phyloP scores from a whole-genome alignment of 179 eudicot species.

The Beta corolliflora region DNA sequence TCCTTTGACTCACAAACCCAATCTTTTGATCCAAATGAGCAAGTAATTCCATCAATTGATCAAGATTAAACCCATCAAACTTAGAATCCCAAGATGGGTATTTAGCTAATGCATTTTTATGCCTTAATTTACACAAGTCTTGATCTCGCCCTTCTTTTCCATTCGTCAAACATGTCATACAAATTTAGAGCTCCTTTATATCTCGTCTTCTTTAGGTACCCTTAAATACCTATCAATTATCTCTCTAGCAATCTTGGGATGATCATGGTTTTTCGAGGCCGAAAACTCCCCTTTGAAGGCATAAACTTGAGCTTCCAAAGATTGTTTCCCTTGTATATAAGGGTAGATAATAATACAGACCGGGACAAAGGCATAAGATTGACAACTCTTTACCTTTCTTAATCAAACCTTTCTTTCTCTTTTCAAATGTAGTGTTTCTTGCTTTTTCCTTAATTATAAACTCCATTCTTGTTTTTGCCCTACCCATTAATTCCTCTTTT shows the following conservation, averaged over 20 bases:
- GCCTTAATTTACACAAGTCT: conserved; percentile 25
- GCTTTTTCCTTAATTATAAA: conserved; percentile 46
- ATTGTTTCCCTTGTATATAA: conserved; percentile 17
- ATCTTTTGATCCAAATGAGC: conserved; percentile 32
- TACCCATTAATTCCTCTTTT: conserved; percentile 27
- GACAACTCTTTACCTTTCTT: conserved; percentile 57
- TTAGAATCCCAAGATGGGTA: conserved; percentile 21
- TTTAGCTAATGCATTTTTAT: conserved; percentile 22
- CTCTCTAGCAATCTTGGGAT: conserved; percentile 6
- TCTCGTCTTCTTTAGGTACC: conserved; percentile 24
- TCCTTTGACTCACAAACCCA: conserved; percentile 20
- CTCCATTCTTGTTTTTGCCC: conserved; percentile 52
- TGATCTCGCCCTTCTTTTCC: conserved; percentile 27
- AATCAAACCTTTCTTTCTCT: conserved; percentile 49
- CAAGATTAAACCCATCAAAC: conserved; percentile 19
- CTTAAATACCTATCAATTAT: conserved; percentile 27
- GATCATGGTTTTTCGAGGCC: not conserved
- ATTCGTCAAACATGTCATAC: conserved; percentile 28
- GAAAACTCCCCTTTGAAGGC: conserved; percentile 1
- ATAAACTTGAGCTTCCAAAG: conserved; percentile 33
- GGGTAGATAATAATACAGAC: conserved; percentile 54
- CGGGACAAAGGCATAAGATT: conserved; percentile 48
- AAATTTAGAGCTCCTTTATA: conserved; percentile 16
- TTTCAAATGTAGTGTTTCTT: conserved; percentile 41
- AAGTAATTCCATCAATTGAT: conserved; percentile 28